Percentiles rank a stretch among this genome's conserved stretches.
Evolutionary conservation across 345 rosid species (phyloP).

Genomic region (Excoecaria cochinchinensis): DNA sequence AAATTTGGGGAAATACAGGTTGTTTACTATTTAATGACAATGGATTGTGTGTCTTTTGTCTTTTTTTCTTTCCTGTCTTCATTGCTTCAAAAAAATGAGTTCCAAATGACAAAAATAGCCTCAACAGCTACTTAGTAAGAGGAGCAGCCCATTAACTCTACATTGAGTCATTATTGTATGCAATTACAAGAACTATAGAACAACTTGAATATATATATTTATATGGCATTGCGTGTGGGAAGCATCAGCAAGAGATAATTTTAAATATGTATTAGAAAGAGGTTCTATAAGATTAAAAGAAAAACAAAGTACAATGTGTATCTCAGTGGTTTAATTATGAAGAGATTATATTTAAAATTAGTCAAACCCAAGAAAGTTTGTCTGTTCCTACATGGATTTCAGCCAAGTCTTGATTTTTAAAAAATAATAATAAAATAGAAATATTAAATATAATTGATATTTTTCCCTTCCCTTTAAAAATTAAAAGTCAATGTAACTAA

Average conservation of each 20-base stretch:
- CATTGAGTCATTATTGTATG: background rate
- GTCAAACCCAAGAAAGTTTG: constrained; percentile 15
- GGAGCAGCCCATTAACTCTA: background rate
- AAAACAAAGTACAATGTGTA: constrained; percentile 8
- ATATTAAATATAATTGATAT: background rate
- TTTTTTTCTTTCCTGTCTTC: background rate
- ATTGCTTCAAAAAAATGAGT: background rate
- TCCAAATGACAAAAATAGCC: constrained; percentile 14
- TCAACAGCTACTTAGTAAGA: background rate
- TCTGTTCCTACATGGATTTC: constrained; percentile 24
- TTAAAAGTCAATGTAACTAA: constrained; percentile 13
- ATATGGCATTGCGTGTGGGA: constrained; percentile 35
- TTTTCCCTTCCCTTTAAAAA: background rate
- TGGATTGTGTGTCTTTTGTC: constrained; percentile 13
- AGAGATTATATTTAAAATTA: background rate
- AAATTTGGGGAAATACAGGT: constrained; percentile 34
- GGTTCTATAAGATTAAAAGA: background rate
- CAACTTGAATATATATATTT: background rate
- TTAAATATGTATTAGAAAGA: constrained; percentile 13
- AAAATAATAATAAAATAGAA: background rate
- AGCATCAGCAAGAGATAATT: constrained; percentile 15
- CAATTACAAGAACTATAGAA: constrained; percentile 14
- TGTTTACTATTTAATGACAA: constrained; percentile 27
- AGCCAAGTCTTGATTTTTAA: background rate
- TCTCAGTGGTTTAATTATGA: constrained; percentile 17